Evolutionary conservation across 768 basidiomycete genomes (phyloP).

Genomic region (Mycena albidolilacea): DNA sequence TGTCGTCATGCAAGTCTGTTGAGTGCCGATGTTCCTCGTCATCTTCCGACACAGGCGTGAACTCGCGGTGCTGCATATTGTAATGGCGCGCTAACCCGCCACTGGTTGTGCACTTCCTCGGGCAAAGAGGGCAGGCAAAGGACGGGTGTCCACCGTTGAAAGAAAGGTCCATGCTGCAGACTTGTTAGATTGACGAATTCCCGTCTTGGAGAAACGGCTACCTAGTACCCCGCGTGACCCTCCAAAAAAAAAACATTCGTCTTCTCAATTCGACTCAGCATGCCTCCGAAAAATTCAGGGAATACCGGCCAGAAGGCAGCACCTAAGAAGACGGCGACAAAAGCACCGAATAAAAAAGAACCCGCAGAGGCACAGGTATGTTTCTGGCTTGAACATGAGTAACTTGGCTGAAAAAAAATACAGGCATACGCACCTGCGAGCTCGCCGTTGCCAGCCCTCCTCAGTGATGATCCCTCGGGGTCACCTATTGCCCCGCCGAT

Average conservation of each 20-base stretch:
- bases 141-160: too few relatives aligned
- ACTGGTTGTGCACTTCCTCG: not conserved
- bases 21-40: not conserved
- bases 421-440: slow-evolving; percentile 1
- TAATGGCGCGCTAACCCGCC: not conserved
- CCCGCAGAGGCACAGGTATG: too few relatives aligned
- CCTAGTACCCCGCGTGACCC: too few relatives aligned
- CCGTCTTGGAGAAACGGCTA: not conserved
- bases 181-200: not conserved
- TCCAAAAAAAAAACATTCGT: too few relatives aligned
- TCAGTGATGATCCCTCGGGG: not conserved
- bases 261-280: too few relatives aligned
- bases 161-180: not conserved
- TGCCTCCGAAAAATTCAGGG: too few relatives aligned
- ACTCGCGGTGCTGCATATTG: not conserved
- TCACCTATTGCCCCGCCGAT: not conserved
- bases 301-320: too few relatives aligned
- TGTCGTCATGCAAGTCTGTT: not conserved
- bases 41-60: slow-evolving; percentile 1
- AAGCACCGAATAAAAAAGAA: too few relatives aligned
- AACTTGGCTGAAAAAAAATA: not conserved
- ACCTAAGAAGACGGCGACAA: too few relatives aligned
- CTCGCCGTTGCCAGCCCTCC: slow-evolving; percentile 9
- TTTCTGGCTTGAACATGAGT: too few relatives aligned
- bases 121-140: not conserved